A percentile compares a stretch with the other conserved stretches of the same genome.
These are phyloP conservation scores for Striga asiatica DNA, from an alignment of 257 asterid genomes.

Conservation along the genomic window DNA sequence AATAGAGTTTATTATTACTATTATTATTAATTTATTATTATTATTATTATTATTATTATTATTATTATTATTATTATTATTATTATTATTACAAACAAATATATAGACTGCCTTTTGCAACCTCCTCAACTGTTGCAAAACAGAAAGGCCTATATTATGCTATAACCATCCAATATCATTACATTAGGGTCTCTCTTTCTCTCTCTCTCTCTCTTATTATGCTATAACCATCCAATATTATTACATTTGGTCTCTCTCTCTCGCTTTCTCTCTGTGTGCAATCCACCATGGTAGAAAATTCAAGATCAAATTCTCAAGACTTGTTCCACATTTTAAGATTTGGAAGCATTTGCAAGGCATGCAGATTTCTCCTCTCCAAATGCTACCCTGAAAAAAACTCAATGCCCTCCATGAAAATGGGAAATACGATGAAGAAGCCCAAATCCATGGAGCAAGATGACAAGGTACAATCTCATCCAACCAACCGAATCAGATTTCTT, in stretches of 20 bases:
- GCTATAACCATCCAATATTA: too few relatives aligned
- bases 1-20: too few relatives aligned
- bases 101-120: too few relatives aligned
- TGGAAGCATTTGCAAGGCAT: conserved; percentile 32
- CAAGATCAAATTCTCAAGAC: conserved; percentile 36
- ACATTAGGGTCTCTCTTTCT: neutral
- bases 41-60: too few relatives aligned
- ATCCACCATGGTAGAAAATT: conserved; percentile 39
- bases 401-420: conserved; percentile 14
- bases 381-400: conserved; percentile 26
- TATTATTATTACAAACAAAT: too few relatives aligned
- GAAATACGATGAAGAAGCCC: conserved; percentile 23
- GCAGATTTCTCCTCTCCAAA: conserved; percentile 45
- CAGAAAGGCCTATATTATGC: conserved; percentile 9
- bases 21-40: too few relatives aligned
- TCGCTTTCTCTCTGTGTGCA: neutral
- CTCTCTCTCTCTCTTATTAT: too few relatives aligned
- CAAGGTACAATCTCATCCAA: too few relatives aligned
- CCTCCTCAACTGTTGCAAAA: conserved; percentile 5
- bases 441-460: conserved; percentile 19
- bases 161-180: conserved; percentile 19
- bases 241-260: conserved; percentile 9
- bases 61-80: too few relatives aligned
- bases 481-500: too few relatives aligned
- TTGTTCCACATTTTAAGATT: conserved; percentile 28